Evolutionary conservation across 768 basidiomycete species (phyloP), one percentile per base, ranked within the genome.

Genomic region (Boletus vermiculosoides): DNA sequence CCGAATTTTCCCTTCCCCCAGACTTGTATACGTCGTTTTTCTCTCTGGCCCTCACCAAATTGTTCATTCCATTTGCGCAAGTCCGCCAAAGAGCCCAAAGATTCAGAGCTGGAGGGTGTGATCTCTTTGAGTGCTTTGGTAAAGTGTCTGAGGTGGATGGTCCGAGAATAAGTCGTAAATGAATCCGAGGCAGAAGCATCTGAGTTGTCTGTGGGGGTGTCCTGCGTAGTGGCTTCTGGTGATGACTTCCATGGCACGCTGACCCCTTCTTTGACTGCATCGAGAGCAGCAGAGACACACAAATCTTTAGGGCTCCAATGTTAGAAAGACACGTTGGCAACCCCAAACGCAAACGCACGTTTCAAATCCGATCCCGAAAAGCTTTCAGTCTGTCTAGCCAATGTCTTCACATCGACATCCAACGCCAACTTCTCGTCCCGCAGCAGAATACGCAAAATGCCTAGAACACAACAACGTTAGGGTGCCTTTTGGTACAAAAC

Each of bases 311-410:
- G 48, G 33, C 0, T 10, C 60, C 20, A 23, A 55, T 37, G 30
- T 65, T 36, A 60, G 57, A 49, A 54, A 52, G 50, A 25, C 34
- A 52, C 30, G 5, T 7, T 39, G 7, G 18, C 22, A 6, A 44
- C 37, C 28, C 55, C 47, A 39, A 36, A 45, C 15, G 23, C 4
- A 52, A 16, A 77, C 90, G 67, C 56, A 96, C 94, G 92, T 73
- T 96, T 97, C 57, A 98, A 77, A 71, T 98, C 94, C 28, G 94
- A 96, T 16, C 94, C 94, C 55, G 94, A 98, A 72, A 94, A 98
- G 51, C 82, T 84, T 52, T 90, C 89, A 0, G 92, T 92, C 69
- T 83, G 82, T 68, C 80, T 81, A 5, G 90, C 87, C 39, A 94
- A 73, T 23, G 63, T 67, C 47, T 76, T 74, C 18, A 86, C 68